phyloP scores from a whole-genome alignment of 2,329 filamentous ascomycete species.

The Botryotinia narcissicola region DNA sequence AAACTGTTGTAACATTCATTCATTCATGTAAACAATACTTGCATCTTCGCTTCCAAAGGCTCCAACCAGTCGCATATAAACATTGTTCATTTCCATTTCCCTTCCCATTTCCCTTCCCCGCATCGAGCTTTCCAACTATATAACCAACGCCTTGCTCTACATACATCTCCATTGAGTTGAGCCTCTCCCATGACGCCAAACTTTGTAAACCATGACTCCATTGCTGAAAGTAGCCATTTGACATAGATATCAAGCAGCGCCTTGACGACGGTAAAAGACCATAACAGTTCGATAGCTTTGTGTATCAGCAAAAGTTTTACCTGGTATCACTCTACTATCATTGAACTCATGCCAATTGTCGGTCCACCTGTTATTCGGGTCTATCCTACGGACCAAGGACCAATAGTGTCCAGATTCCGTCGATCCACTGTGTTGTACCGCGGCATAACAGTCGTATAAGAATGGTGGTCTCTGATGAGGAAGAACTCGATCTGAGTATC shows the following conservation, averaged over 20 bases:
- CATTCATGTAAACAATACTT: neutral
- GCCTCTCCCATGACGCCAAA: neutral
- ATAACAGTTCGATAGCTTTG: neutral
- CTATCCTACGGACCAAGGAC: slow-evolving; percentile 14
- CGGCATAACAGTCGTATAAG: slow-evolving; percentile 18
- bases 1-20: neutral
- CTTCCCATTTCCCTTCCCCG: neutral
- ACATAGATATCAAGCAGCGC: neutral
- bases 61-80: slow-evolving; percentile 27
- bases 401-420: slow-evolving; percentile 4
- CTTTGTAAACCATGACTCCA: neutral
- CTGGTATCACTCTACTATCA: neutral
- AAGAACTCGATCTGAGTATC: slow-evolving; percentile 7
- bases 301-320: slow-evolving; percentile 13
- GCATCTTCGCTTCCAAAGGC: neutral
- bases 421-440: neutral
- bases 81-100: neutral
- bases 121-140: slow-evolving; percentile 5
- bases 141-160: slow-evolving; percentile 5
- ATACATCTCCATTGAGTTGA: neutral
- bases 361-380: slow-evolving; percentile 11
- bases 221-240: neutral
- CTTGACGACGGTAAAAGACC: slow-evolving; percentile 12
- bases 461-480: slow-evolving; percentile 16
- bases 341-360: slow-evolving; percentile 19